Evolutionary conservation across 2,329 filamentous ascomycete genomes (phyloP), one percentile per base, ranked within the genome.

Genomic region (Xylariomycetidae sp.): DNA sequence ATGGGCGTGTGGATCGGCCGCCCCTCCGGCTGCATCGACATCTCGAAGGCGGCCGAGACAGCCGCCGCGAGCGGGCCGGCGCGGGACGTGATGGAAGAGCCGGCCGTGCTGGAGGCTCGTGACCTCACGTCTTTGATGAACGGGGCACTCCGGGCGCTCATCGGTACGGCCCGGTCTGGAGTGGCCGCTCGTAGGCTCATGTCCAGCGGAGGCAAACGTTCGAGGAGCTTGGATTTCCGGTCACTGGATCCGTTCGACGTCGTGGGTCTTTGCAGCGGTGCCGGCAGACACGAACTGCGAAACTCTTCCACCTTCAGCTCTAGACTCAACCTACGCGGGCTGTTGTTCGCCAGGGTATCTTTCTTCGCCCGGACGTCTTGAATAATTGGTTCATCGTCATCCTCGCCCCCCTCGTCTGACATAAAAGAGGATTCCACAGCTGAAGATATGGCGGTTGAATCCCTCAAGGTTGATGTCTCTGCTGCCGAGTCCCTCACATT

Each of bases 341-440:
- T 58, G 40, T 61, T 60, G 14, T 70, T 63, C 0, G 66, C 66
- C 10, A 71, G 45, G 1, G 69, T 72, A 26, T 76, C 69, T 19
- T 70, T 66, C 48, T 66, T 69, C 4, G 70, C 68, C n/a, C 49
- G 44, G 1, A 72, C 65, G 26, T 65, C 65, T 20, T 62, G 64
- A 24, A 74, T 66, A 4, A 71, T 53, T 1, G 69, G 68, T 18
- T 54, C 43, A 7, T 15, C 26, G n/a, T n/a, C n/a, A 10, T 22
- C 2, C 19, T 14, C 34, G 2, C 31, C 34, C 14, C 17, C 31
- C 39, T 39, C 34, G 1, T 19, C 18, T 15, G 26, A 13, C 12
- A 31, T 22, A 4, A 37, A 38, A 20, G 25, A n/a, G 9, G 39
- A n/a, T n/a, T n/a, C n/a, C n/a, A n/a, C n/a, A n/a, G n/a, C n/a